These are phyloP conservation scores for Pseudophaeomoniella oleicola DNA, from an alignment of 2,329 filamentous ascomycete genomes.

Conservation along the genomic window DNA sequence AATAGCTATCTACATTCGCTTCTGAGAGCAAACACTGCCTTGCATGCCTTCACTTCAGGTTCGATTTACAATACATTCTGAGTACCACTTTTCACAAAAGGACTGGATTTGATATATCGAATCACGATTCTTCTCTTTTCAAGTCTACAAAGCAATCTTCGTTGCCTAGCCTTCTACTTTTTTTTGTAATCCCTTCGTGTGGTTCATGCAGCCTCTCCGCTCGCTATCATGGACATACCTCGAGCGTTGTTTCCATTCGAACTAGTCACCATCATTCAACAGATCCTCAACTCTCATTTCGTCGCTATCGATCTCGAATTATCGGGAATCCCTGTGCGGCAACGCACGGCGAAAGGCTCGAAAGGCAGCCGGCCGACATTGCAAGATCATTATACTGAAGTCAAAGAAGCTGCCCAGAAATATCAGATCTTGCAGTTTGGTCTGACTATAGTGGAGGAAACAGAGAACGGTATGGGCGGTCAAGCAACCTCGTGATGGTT, in stretches of 20 bases:
- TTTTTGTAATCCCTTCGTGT: slow-evolving; percentile 1
- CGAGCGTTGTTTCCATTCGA: slow-evolving; percentile 8
- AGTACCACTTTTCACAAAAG: too few relatives aligned
- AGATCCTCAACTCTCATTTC: slow-evolving; percentile 45
- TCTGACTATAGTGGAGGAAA: slow-evolving; percentile 50
- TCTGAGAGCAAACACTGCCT: too few relatives aligned
- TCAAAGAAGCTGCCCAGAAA: slow-evolving; percentile 43
- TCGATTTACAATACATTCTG: too few relatives aligned
- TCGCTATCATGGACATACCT: slow-evolving; percentile 11
- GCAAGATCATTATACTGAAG: slow-evolving; percentile 46
- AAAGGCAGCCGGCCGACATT: slow-evolving; percentile 33
- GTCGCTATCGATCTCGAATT: slow-evolving; percentile 53
- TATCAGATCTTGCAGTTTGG: slow-evolving; percentile 53
- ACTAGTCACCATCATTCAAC: slow-evolving; percentile 33
- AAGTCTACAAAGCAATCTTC: too few relatives aligned
- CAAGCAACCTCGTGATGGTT: too few relatives aligned
- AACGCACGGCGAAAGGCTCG: slow-evolving; percentile 14
- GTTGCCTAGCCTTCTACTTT: too few relatives aligned
- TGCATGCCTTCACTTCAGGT: too few relatives aligned
- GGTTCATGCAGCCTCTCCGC: neutral
- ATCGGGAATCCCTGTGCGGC: slow-evolving; percentile 40
- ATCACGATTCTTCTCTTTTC: neutral
- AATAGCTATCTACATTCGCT: too few relatives aligned
- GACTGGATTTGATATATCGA: too few relatives aligned
- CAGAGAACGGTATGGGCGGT: slow-evolving; percentile 29